Evolutionary conservation across 2,329 filamentous ascomycete genomes (phyloP), one percentile per base, ranked within the genome.

Genomic region (Pezicula rhizophila): DNA sequence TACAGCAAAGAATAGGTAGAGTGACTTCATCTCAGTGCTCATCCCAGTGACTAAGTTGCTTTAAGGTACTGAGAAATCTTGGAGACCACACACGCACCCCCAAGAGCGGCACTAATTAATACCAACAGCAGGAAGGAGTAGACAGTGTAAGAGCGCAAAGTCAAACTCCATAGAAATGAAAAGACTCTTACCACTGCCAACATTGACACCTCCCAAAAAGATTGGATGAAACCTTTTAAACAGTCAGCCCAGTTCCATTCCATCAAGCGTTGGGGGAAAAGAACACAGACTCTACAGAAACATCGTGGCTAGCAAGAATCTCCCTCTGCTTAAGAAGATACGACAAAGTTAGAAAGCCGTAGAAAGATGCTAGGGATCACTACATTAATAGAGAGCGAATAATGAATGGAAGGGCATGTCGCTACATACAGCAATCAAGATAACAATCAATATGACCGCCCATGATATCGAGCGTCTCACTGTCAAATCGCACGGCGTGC

Each of bases 151-250:
- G 26, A 7, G 26, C 26, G 6, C 18, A 10, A 28, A 28, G 7
- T 8, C 10, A 28, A 28, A 4, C 10, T 28, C 10, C 28, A 31
- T 31, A 31, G 8, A 31, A 17, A 46, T 8, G 15, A 37, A 8
- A 8, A 10, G 28, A 12, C 38, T 52, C 64, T 49, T 66, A 82
- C 79, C 79, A 40, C 76, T 76, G 17, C 70, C 74, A 33, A 72
- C 70, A 61, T 83, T 86, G 60, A 88, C 79, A 41, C 76, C 84
- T 23, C 80, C 82, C 12, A 92, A 73, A 60, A 91, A 84, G 45
- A 90, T 74, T 12, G 88, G 88, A 54, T 85, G 75, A 57, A 87
- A 78, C 45, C 84, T 88, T 47, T 31, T 7, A 31, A 31, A 31
- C 8, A 31, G 28, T 31, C 28, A 31, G 8, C 28, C 2, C 3